phyloP scores from a whole-genome alignment of 2,329 filamentous ascomycete genomes.

The Cercospora beticola region DNA sequence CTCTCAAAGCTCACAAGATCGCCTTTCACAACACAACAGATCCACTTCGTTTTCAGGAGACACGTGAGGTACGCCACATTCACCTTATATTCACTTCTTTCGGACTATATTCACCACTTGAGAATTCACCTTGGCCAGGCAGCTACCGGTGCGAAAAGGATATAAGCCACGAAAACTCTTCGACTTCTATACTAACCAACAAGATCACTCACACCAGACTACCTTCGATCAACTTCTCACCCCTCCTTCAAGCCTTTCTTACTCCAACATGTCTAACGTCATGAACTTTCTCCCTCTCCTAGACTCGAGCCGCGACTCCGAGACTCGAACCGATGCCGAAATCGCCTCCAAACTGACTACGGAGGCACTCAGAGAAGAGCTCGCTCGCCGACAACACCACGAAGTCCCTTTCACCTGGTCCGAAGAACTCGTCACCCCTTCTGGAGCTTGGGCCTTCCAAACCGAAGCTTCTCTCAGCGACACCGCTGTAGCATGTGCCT shows the following conservation, averaged over 20 bases:
- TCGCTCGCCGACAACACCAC: not conserved
- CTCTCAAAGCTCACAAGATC: not conserved
- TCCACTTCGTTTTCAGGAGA: not conserved
- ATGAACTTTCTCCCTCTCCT: not conserved
- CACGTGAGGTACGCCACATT: not conserved
- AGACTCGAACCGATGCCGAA: not conserved
- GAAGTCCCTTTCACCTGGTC: not conserved
- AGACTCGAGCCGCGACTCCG: not conserved
- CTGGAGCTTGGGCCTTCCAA: not conserved
- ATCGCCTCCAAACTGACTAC: not conserved
- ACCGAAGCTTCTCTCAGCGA: not conserved
- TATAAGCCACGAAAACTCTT: not conserved
- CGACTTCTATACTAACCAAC: not conserved
- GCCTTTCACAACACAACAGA: not conserved
- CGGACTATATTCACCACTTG: not conserved
- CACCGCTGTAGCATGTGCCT: not conserved
- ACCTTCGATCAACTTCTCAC: not conserved
- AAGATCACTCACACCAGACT: not conserved
- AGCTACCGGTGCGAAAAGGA: not conserved
- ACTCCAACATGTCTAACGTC: not conserved
- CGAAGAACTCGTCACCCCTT: not conserved
- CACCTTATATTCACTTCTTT: not conserved
- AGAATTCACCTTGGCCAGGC: not conserved
- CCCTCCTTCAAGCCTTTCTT: too few relatives aligned
- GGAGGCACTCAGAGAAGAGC: not conserved